Evolutionary conservation across 257 asterid species (phyloP), one percentile per base, ranked within the genome.

Genomic region (Haberlea rhodopensis): DNA sequence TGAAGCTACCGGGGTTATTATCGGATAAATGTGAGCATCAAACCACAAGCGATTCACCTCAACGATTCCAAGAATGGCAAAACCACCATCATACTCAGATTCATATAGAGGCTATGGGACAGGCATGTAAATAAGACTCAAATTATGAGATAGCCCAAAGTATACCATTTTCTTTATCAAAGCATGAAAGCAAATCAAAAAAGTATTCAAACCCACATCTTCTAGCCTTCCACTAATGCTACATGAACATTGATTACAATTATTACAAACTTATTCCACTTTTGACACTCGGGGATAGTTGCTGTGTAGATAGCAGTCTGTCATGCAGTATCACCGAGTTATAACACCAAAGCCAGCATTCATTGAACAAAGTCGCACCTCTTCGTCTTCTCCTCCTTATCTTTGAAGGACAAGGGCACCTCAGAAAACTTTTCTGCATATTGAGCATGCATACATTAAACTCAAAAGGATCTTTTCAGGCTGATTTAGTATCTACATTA

Each of bases 321-420:
- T 46, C 60, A 46, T 23, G 59, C 61, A 49, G 53, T 66, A 56
- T 8, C 54, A 63, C 53, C 74, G 46, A 58, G 57, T 22, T 59
- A 32, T 6, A 7, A 13, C 5, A 21, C 16, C 34, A 26, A 59
- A 52, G 40, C 37, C 49, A 83, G 72, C 71, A 83, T 19, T 3
- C 86, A 84, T 68, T 76, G 86, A 62, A 74, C 81, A 49, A 78
- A 83, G 72, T 62, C 67, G 11, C 86, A 69, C 60, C 79, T 78
- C 77, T 78, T 83, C 13, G 70, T 68, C 73, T 67, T 83, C 78
- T 83, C 89, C 59, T 83, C 86, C 45, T 81, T 74, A 65, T 83
- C 89, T 73, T 83, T 72, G 32, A 76, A 54, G 26, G 89, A 83
- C 69, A 83, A 53, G 1, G 83, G 82, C 25, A 83, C 63, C 52